Base-by-base conservation (phyloP, 2,329 filamentous ascomycete genomes). In the Exophiala calicioides region DNA sequence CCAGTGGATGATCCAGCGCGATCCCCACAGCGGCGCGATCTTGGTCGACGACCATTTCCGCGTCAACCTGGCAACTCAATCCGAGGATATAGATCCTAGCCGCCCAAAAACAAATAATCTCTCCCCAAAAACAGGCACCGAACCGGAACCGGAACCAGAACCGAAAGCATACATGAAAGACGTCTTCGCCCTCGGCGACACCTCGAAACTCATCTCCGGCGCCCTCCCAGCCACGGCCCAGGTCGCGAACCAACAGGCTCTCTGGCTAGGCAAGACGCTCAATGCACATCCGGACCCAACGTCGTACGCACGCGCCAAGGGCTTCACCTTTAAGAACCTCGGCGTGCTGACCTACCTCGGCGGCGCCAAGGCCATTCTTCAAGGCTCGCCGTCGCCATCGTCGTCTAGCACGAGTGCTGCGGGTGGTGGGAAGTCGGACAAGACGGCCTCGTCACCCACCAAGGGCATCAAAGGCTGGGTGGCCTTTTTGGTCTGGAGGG, bases 321-420 rank as follows among this genome's bases (percentile, higher is more conserved):
- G 68, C 4, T 83, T 82, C 59, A 73, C 71, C 1, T 83, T 77
- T 65, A 73, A 70, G 23, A 76, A 82, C 50, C 61, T 82, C 43
- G 80, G 79, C 2, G 73, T 78, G 3, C 68, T 84, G 67, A 79
- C 80, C 0, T 82, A 82, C 42, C 70, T 82, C 13, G 80, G 80
- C 0, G 74, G 75, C 20, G 76, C 74, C 60, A 77, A 74, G 24
- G 80, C 78, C 0, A 63, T 82, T 39, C 70, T 83, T 63, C 79
- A 83, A 58, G 63, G 71, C 10, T 68, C 69, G 4, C 55, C 55
- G 10, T 40, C 42, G n/a, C n/a, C n/a, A n/a, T n/a, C n/a, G n/a
- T n/a, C n/a, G n/a, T n/a, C n/a, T n/a, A n/a, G n/a, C n/a, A n/a
- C n/a, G n/a, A n/a, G n/a, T n/a, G n/a, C n/a, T n/a, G n/a, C n/a